These are phyloP conservation scores for Fusarium metavorans DNA, from an alignment of 2,329 filamentous ascomycete genomes.

Conservation along the genomic window DNA sequence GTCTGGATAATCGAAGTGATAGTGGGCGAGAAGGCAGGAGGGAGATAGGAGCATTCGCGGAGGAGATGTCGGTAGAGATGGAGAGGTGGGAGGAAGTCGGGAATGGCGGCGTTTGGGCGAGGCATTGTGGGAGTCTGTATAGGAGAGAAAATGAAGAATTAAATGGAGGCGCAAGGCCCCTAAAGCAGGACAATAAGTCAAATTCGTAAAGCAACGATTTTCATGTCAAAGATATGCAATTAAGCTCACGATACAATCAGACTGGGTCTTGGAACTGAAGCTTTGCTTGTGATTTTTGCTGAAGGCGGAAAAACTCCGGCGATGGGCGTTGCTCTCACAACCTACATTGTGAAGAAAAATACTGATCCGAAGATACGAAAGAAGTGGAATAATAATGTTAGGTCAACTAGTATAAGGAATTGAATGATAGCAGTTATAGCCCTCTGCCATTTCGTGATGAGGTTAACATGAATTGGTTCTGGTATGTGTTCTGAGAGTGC, in stretches of 20 bases:
- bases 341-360: no score
- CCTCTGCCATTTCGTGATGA: background rate
- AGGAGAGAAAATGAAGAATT: background rate
- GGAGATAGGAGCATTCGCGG: conserved; percentile 71
- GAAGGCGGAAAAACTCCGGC: conserved; percentile 31
- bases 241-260: background rate
- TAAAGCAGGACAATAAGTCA: background rate
- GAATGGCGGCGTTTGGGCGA: conserved; percentile 41
- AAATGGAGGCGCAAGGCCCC: conserved; percentile 20
- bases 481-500: background rate
- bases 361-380: background rate
- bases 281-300: conserved; percentile 15
- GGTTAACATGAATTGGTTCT: background rate
- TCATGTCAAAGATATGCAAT: background rate
- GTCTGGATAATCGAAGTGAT: conserved; percentile 57
- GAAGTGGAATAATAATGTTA: background rate
- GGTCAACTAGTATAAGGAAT: no score
- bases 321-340: background rate
- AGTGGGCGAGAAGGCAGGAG: conserved; percentile 60
- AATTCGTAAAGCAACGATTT: background rate
- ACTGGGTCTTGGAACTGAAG: background rate
- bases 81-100: conserved; percentile 42
- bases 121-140: conserved; percentile 42
- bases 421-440: no score
- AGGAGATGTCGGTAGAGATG: conserved; percentile 69